Base-by-base conservation (phyloP, 176 grass and related monocot genomes). In the Guadua angustifolia region DNA sequence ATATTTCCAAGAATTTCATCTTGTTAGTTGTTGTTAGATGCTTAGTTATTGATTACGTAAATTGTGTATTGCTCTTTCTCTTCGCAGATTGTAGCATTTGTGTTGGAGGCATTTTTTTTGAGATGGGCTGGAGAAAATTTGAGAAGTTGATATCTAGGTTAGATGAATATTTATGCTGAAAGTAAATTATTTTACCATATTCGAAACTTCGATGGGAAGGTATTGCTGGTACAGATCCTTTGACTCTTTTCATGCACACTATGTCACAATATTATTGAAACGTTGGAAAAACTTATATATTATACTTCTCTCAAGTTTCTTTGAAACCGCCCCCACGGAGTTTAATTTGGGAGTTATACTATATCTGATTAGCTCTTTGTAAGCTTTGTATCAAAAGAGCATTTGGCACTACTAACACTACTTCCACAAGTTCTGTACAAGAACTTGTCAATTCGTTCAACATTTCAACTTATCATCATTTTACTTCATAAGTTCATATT, bases 41-140 rank as follows among this genome's bases (percentile, higher is more conserved):
- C n/a, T n/a, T n/a, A n/a, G n/a, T n/a, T n/a, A n/a, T n/a, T n/a
- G n/a, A n/a, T n/a, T n/a, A n/a, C n/a, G n/a, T n/a, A n/a, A n/a
- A n/a, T n/a, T n/a, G n/a, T n/a, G n/a, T n/a, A n/a, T n/a, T n/a
- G n/a, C n/a, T n/a, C n/a, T n/a, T n/a, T n/a, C n/a, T n/a, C n/a
- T n/a, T n/a, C n/a, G n/a, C n/a, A n/a, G n/a, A n/a, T n/a, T n/a
- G n/a, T n/a, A n/a, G n/a, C n/a, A n/a, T n/a, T n/a, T 90, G 89
- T 98, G 40, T 74, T 98, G 85, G 95, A 98, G 69, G 95, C 95
- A 64, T 98, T 98, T 86, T 98, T 98, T 88, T 93, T 73, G 93
- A 98, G 89, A 98, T 98, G 91, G 95, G 47, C 91, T 98, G 32
- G 95, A 95, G 86, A 92, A 94, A 84, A 7, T 29, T 86, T 57